Evolutionary conservation across 2,329 filamentous ascomycete species (phyloP).

Genomic region (Sarocladium kiliense): DNA sequence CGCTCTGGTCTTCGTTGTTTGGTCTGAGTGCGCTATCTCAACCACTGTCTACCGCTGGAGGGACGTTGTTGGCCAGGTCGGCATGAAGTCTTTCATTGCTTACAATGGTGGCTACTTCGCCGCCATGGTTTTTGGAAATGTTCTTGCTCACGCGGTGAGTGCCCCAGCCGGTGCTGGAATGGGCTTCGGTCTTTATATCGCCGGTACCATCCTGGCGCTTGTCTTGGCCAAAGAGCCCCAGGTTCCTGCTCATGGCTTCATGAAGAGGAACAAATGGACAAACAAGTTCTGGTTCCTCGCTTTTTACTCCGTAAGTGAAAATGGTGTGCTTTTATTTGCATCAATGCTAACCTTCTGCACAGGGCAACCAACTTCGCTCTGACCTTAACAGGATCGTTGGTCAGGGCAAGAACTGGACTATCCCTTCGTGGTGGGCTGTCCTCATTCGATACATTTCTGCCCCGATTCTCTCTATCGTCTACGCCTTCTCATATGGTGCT

Average conservation of each 20-base stretch:
- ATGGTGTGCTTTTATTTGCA: too few relatives aligned
- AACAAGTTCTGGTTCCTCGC: conserved; percentile 46
- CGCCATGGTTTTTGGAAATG: conserved; percentile 46
- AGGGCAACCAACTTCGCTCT: conserved; percentile 51
- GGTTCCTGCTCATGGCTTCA: conserved; percentile 25
- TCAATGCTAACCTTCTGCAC: too few relatives aligned
- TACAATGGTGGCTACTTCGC: conserved; percentile 49
- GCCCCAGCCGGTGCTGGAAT: conserved; percentile 42
- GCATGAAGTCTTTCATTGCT: conserved; percentile 35
- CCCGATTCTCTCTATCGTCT: conserved; percentile 45
- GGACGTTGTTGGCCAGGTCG: conserved; percentile 38
- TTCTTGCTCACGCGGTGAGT: conserved; percentile 40
- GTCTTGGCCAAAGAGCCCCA: conserved; percentile 38
- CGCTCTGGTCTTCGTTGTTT: conserved; percentile 48
- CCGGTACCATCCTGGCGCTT: conserved; percentile 31
- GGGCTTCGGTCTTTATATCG: conserved; percentile 47
- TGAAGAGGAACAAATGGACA: conserved; percentile 26
- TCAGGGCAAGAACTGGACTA: conserved; percentile 49
- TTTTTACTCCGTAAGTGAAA: conserved; percentile 54
- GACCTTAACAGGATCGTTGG: conserved; percentile 52
- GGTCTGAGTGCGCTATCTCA: conserved; percentile 45
- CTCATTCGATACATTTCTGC: conserved; percentile 45
- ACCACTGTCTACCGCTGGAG: conserved; percentile 49
- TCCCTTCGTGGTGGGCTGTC: conserved; percentile 45
- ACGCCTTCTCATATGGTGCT: conserved; percentile 45